A percentile compares a stretch with the other conserved stretches of the same genome.
phyloP scores from a whole-genome alignment of 768 basidiomycete species.

The Stropharia rugosoannulata region DNA sequence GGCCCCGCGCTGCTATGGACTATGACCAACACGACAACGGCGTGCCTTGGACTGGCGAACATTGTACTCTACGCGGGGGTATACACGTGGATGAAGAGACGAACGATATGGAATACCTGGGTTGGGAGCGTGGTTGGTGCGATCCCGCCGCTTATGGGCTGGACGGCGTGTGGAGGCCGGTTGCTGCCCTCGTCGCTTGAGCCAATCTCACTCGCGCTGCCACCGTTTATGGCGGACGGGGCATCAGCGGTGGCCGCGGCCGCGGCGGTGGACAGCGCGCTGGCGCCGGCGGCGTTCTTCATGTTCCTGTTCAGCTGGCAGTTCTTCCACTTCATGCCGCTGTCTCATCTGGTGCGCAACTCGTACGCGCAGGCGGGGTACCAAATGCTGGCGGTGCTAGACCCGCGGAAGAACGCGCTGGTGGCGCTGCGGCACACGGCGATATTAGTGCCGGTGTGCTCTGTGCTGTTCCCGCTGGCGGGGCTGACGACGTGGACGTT shows the following conservation, averaged over 20 bases:
- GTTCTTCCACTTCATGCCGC: slow-evolving; percentile 95
- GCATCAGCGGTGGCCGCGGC: slow-evolving; percentile 19
- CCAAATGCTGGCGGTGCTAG: slow-evolving; percentile 83
- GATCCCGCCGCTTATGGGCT: slow-evolving; percentile 95
- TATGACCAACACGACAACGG: slow-evolving; percentile 85
- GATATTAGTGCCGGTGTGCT: slow-evolving; percentile 75
- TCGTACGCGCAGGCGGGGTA: slow-evolving; percentile 94
- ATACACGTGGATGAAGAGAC: slow-evolving; percentile 94
- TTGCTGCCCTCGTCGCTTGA: slow-evolving; percentile 55
- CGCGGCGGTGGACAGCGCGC: slow-evolving; percentile 66
- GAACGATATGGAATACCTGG: slow-evolving; percentile 84
- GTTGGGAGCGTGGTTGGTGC: slow-evolving; percentile 92
- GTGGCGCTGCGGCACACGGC: slow-evolving; percentile 86
- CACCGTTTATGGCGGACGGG: slow-evolving; percentile 48
- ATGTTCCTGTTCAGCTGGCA: slow-evolving; percentile 94
- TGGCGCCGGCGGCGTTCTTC: slow-evolving; percentile 79
- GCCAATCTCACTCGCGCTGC: slow-evolving; percentile 60
- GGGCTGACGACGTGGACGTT: slow-evolving; percentile 94
- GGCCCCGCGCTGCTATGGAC: slow-evolving; percentile 79
- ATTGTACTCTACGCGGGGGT: slow-evolving; percentile 87
- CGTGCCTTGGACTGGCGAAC: slow-evolving; percentile 78
- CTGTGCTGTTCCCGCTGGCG: slow-evolving; percentile 78
- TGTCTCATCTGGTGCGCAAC: slow-evolving; percentile 81
- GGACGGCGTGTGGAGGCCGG: slow-evolving; percentile 89
- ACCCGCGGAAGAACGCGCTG: slow-evolving; percentile 78